Evolutionary conservation across 1,139 yeast genomes (phyloP).

Genomic region (Zygosaccharomyces sapae): DNA sequence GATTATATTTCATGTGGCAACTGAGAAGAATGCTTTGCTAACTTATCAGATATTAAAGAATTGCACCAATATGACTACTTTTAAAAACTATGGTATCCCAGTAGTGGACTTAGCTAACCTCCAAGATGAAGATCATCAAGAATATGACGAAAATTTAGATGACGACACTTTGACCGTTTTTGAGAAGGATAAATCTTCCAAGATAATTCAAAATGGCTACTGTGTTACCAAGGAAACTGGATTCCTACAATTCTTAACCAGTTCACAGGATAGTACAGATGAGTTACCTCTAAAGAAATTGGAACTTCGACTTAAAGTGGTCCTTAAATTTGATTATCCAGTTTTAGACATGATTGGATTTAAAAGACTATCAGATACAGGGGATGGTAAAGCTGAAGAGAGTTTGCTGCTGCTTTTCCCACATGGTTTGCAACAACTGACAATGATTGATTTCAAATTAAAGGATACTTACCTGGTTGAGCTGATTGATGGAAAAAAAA

Average conservation of each 20-base stretch:
- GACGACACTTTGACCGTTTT: slow-evolving; percentile 43
- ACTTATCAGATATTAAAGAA: slow-evolving; percentile 31
- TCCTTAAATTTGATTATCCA: slow-evolving; percentile 44
- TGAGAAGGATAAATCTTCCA: slow-evolving; percentile 37
- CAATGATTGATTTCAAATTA: slow-evolving; percentile 34
- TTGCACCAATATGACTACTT: slow-evolving; percentile 22
- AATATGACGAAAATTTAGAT: slow-evolving; percentile 29
- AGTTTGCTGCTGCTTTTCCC: slow-evolving; percentile 38
- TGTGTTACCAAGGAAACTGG: slow-evolving; percentile 37
- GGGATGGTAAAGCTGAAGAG: slow-evolving; percentile 27
- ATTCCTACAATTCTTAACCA: slow-evolving; percentile 31
- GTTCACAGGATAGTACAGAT: slow-evolving; percentile 20
- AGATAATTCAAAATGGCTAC: slow-evolving; percentile 46
- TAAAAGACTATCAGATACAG: slow-evolving; percentile 27
- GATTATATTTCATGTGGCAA: slow-evolving; percentile 28
- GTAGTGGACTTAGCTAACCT: slow-evolving; percentile 17
- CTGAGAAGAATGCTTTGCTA: slow-evolving; percentile 29
- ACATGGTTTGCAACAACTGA: slow-evolving; percentile 42
- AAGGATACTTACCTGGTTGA: slow-evolving; percentile 28
- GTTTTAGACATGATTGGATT: slow-evolving; percentile 38
- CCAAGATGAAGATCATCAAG: slow-evolving; percentile 21
- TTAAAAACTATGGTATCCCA: slow-evolving; percentile 33
- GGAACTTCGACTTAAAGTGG: slow-evolving; percentile 42
- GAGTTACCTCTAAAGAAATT: slow-evolving; percentile 36
- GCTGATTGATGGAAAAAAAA: slow-evolving; percentile 26